Evolutionary conservation across 768 basidiomycete genomes (phyloP), one percentile per base, ranked within the genome.

Genomic region (Pisolithus marmoratus): DNA sequence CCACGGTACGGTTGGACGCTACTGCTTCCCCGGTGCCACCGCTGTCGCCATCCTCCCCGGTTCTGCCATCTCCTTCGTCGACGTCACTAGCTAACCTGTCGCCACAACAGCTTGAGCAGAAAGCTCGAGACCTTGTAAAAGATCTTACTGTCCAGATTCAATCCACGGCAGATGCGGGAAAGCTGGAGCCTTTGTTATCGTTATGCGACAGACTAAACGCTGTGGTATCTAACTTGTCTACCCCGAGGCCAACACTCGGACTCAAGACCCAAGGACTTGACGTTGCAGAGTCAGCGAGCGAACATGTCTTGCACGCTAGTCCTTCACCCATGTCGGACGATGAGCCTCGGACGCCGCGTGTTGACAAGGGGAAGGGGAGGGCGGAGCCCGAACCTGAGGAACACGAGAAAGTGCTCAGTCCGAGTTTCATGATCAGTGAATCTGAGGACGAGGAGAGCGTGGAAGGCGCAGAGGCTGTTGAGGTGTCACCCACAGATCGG

Each of bases 291-390:
- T 63, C 4, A 19, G 40, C 64, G 2, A 74, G 68, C 7, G 75
- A 72, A 3, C 60, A 69, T 12, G 48, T 54, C 22, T 40, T 53
- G 8, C 47, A 58, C 4, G 50, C 44, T 8, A 48, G 42, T 23
- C 52, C 41, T 4, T n/a, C 26, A 17, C 51, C 48, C 11, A 50
- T 23, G 29, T 53, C 52, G 3, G 58, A 46, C 15, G 63, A 63
- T 2, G 53, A 56, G 20, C 79, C 74, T 14, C 71, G 76, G 38
- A 87, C 85, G 19, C 85, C 87, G 0, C 76, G 76, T 45, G 62
- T 85, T 15, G 87, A 91, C 66, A 92, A 91, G 64, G 90, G 89
- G 50, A 91, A 91, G 67, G 82, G 76, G 20, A 78, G 78, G 47
- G 87, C 87, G 24, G 75, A 82, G 59, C 80, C 85, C 1, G 80